Evolutionary conservation across 2,329 filamentous ascomycete species (phyloP).

Genomic region (Rutstroemia sp.): DNA sequence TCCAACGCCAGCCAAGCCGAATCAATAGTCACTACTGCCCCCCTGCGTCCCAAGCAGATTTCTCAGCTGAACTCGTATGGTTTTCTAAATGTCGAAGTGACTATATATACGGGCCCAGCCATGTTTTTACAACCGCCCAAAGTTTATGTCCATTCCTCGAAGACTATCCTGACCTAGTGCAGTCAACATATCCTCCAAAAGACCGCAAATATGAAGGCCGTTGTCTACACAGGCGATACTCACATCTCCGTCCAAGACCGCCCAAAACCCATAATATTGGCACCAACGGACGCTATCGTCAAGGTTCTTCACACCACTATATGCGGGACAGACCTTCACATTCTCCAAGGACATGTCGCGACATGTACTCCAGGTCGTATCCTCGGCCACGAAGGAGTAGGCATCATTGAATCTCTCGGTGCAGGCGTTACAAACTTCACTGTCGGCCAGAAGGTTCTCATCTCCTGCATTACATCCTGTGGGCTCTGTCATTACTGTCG

Average conservation of each 20-base stretch:
- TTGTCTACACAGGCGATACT: slow-evolving; percentile 76
- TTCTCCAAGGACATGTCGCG: slow-evolving; percentile 45
- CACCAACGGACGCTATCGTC: slow-evolving; percentile 42
- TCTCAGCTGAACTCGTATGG: not conserved
- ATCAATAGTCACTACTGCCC: not conserved
- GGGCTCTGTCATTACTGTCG: slow-evolving; percentile 44
- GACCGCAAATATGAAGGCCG: slow-evolving; percentile 56
- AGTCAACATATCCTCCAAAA: not conserved
- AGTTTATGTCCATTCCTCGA: not conserved
- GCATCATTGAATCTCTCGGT: slow-evolving; percentile 39
- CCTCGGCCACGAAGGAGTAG: slow-evolving; percentile 48
- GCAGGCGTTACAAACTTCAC: slow-evolving; percentile 38
- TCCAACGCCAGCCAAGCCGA: not conserved
- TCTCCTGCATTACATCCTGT: slow-evolving; percentile 44
- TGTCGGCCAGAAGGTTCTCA: slow-evolving; percentile 44
- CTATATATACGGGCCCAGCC: not conserved
- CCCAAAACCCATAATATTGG: slow-evolving; percentile 35
- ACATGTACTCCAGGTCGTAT: slow-evolving; percentile 38
- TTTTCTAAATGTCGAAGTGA: not conserved
- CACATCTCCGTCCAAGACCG: slow-evolving; percentile 55
- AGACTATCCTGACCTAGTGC: not conserved
- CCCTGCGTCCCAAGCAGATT: not conserved
- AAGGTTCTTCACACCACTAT: slow-evolving; percentile 41
- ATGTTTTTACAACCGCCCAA: not conserved
- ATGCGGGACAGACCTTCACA: slow-evolving; percentile 50